These are phyloP conservation scores for Wallemia hederae DNA, from an alignment of 1,284 basidiomycete genomes.

Conservation along the genomic window DNA sequence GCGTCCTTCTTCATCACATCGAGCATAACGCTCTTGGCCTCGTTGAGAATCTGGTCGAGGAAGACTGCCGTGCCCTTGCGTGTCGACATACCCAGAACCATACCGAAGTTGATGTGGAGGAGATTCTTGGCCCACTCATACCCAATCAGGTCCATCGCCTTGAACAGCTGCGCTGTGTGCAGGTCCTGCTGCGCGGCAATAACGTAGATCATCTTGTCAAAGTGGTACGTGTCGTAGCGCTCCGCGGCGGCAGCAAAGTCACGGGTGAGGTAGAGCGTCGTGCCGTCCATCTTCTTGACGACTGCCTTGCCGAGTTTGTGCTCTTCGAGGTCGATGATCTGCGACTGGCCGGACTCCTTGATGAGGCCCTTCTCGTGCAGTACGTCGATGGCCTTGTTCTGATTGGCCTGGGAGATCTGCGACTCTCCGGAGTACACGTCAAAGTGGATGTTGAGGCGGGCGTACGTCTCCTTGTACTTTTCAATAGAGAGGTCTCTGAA, in stretches of 20 bases:
- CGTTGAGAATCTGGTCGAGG: constrained; percentile 76
- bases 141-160: constrained; percentile 68
- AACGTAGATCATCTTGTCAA: constrained; percentile 97
- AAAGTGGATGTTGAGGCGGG: constrained; percentile 66
- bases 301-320: constrained; percentile 77
- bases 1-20: constrained; percentile 89
- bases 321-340: constrained; percentile 48
- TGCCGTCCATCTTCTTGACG: constrained; percentile 76
- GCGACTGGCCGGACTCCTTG: constrained; percentile 28
- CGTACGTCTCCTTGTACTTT: constrained; percentile 75
- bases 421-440: constrained; percentile 88
- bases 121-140: constrained; percentile 57
- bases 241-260: constrained; percentile 85
- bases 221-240: constrained; percentile 68
- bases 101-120: constrained; percentile 68
- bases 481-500: constrained; percentile 80
- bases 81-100: constrained; percentile 89
- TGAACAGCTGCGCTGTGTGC: constrained; percentile 80
- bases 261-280: constrained; percentile 91
- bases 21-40: constrained; percentile 74
- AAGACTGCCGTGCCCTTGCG: constrained; percentile 89
- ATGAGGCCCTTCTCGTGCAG: constrained; percentile 26
- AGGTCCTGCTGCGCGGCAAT: constrained; percentile 82
- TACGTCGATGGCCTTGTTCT: constrained; percentile 34
- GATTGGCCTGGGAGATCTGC: constrained; percentile 47